A percentile compares a stretch with the other conserved stretches of the same genome.
phyloP scores from a whole-genome alignment of 257 asterid genomes.

The Henckelia pumila region DNA sequence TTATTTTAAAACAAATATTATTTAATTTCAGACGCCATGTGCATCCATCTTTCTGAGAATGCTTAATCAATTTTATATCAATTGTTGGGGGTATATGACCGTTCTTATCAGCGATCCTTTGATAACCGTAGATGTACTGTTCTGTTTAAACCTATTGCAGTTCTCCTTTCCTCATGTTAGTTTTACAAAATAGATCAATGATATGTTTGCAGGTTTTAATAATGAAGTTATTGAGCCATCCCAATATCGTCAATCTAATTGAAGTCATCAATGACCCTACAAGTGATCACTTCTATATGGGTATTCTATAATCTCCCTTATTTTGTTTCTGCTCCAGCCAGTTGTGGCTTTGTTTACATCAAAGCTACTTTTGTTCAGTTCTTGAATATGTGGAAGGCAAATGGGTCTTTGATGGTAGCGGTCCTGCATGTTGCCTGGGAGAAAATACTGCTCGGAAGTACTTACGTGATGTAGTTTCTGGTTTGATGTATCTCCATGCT shows the following conservation, averaged over 20 bases:
- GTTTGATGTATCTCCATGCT: conserved; percentile 95
- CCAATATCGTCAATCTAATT: conserved; percentile 87
- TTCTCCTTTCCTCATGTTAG: neutral
- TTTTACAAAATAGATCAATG: neutral
- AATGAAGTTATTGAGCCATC: conserved; percentile 91
- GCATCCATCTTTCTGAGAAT: neutral
- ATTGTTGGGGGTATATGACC: conserved; percentile 1
- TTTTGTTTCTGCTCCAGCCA: conserved; percentile 11
- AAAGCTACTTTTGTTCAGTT: conserved; percentile 49
- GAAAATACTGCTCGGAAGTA: conserved; percentile 76
- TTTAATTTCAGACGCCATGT: neutral
- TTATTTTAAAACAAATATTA: too few relatives aligned
- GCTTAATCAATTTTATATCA: neutral
- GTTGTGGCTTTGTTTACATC: conserved; percentile 19
- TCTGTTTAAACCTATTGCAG: too few relatives aligned
- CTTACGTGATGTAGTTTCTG: conserved; percentile 83
- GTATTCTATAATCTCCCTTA: conserved; percentile 42
- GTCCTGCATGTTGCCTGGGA: conserved; percentile 70
- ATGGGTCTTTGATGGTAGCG: conserved; percentile 88
- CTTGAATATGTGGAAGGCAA: conserved; percentile 93
- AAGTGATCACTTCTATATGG: conserved; percentile 92
- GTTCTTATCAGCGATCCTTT: conserved; percentile 10
- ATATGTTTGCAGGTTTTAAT: conserved; percentile 63
- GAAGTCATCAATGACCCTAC: conserved; percentile 97
- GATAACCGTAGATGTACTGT: neutral